Evolutionary conservation across 768 basidiomycete species (phyloP), one percentile per base, ranked within the genome.

Genomic region (Mrakia gelida): DNA sequence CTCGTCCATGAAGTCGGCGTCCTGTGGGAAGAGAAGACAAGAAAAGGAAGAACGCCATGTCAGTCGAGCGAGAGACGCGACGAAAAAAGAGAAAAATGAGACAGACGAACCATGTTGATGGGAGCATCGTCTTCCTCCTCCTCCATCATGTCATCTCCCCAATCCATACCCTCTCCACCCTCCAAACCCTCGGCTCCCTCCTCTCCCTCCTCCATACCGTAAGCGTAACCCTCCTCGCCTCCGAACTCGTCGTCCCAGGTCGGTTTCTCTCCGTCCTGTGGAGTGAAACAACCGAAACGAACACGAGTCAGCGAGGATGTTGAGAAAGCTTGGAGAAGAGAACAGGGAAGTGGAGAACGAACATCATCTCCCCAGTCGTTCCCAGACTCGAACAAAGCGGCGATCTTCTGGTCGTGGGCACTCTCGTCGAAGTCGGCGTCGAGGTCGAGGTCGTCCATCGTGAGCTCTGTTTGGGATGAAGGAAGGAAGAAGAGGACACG

Each of bases 401-500:
- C 87, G 91, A 99, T 94, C 83, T 93, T 92, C 52, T 84, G 85
- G 80, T 97, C 94, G 82, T 97, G 93, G 75, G 89, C 88, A 16
- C 88, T 89, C 18, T 93, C 91, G 81, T 98, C 94, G 92, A 93
- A 98, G 65, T 98, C 95, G 1, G 90, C 93, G 16, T 98, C 95
- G 9, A 99, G 85, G 81, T 96, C 93, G 5, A 96, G 86, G 61
- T 88, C 89, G 73, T 87, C 85, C 72, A 94, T 84, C 10, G n/a
- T 43, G 30, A 79, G 45, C 43, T 59, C 74, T 77, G 61, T 26
- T 18, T 15, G 2, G 2, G 2, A 41, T 28, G 52, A 26, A 63
- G n/a, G 10, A 16, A 59, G 23, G 9, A 30, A 43, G 18, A 7
- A 15, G 21, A 30, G n/a, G n/a, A n/a, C n/a, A n/a, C n/a, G n/a